phyloP scores from a whole-genome alignment of 495 filamentous ascomycete genomes.

The Collariella sp. region DNA sequence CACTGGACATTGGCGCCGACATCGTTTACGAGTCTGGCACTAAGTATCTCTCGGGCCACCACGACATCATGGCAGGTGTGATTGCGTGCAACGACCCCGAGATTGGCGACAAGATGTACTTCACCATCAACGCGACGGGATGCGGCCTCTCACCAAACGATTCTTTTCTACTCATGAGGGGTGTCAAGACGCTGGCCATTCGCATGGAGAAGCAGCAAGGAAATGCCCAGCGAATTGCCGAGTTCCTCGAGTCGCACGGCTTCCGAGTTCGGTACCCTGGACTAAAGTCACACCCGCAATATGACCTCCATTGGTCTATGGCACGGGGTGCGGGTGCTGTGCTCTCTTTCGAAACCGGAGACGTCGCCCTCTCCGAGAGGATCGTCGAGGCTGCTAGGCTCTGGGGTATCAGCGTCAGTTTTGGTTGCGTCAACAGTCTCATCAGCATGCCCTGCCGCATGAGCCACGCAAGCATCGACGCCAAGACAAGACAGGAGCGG shows the following conservation, averaged over 20 bases:
- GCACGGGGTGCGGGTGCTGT: constrained; percentile 90
- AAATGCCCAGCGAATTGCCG: constrained; percentile 82
- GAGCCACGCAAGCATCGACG: constrained; percentile 98
- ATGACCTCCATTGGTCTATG: constrained; percentile 91
- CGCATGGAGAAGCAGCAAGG: constrained; percentile 97
- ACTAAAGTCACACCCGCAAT: constrained; percentile 87
- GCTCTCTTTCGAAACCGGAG: constrained; percentile 90
- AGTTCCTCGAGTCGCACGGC: constrained; percentile 83
- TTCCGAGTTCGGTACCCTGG: constrained; percentile 95
- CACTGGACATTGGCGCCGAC: constrained; percentile 87
- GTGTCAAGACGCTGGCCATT: constrained; percentile 91
- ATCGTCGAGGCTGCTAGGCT: constrained; percentile 88
- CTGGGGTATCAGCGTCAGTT: constrained; percentile 93
- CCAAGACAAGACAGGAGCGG: constrained; percentile 80
- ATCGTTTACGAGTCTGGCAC: constrained; percentile 96
- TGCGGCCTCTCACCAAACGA: constrained; percentile 93
- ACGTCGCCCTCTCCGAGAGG: constrained; percentile 68
- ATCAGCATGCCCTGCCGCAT: constrained; percentile 99
- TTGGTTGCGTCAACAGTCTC: constrained; percentile 95
- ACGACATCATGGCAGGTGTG: constrained; percentile 97
- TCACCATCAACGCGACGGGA: constrained; percentile 91
- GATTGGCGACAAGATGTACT: constrained; percentile 84
- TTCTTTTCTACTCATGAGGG: constrained; percentile 88
- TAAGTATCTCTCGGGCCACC: constrained; percentile 95
- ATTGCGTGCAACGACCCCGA: constrained; percentile 75